Percentiles rank a stretch among this genome's conserved stretches.
These are phyloP conservation scores for Tulasnella sp. DNA, from an alignment of 768 basidiomycete species.

Conservation along the genomic window DNA sequence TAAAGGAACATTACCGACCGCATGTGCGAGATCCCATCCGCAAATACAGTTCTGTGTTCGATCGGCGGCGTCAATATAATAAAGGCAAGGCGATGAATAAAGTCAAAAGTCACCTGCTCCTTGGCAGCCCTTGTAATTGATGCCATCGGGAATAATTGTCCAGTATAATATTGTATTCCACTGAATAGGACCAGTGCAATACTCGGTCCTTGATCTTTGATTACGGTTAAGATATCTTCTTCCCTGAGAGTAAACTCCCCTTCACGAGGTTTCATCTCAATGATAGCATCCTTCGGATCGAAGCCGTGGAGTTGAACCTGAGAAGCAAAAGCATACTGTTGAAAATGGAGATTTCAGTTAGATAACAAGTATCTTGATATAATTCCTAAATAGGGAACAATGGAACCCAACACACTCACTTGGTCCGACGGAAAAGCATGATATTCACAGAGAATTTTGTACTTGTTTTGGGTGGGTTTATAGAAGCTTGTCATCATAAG, in stretches of 20 bases:
- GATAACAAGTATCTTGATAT: background rate
- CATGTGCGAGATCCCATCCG: conserved; percentile 96
- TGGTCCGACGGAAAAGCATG: conserved; percentile 95
- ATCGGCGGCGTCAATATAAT: background rate
- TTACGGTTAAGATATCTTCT: conserved; percentile 69
- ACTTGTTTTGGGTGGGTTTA: conserved; percentile 68
- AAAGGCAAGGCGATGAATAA: conserved; percentile 4
- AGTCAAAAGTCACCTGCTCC: conserved; percentile 42
- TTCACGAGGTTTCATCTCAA: conserved; percentile 64
- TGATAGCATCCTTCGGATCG: conserved; percentile 55
- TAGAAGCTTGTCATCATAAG: conserved; percentile 92
- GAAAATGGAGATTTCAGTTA: background rate
- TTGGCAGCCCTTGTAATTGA: conserved; percentile 73
- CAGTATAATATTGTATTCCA: conserved; percentile 95
- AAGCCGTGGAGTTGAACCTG: conserved; percentile 72
- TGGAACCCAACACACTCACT: conserved; percentile 40
- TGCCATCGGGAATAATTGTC: conserved; percentile 85
- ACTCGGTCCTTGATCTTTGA: conserved; percentile 55
- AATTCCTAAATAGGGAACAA: background rate
- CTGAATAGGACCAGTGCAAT: conserved; percentile 89
- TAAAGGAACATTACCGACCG: conserved; percentile 83
- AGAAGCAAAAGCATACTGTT: conserved; percentile 91
- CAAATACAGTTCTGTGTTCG: conserved; percentile 71
- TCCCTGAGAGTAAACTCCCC: conserved; percentile 80
- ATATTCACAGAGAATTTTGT: conserved; percentile 90